Evolutionary conservation across 2,329 filamentous ascomycete genomes (phyloP).

Genomic region (Thermothelomyces thermophilus): DNA sequence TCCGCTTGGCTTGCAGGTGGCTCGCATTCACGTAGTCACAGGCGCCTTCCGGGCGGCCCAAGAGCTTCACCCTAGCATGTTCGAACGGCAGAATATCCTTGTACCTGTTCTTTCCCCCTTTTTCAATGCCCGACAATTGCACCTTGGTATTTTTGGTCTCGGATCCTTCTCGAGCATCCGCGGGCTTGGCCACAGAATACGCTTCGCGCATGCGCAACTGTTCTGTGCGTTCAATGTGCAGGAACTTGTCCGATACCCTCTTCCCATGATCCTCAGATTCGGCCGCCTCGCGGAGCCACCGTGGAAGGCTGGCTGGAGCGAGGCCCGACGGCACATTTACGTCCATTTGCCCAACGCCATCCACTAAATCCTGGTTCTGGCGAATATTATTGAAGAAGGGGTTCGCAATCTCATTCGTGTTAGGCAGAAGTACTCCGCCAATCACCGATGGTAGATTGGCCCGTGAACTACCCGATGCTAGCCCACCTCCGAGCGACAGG

Average conservation of each 20-base stretch:
- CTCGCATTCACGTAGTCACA: constrained; percentile 98
- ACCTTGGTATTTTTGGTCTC: constrained; percentile 36
- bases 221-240: constrained; percentile 77
- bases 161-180: constrained; percentile 27
- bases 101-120: constrained; percentile 92
- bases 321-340: constrained; percentile 42
- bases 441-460: constrained; percentile 64
- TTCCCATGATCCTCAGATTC: constrained; percentile 67
- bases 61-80: constrained; percentile 77
- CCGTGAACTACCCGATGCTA: constrained; percentile 36
- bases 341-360: constrained; percentile 82
- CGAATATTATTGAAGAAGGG: constrained; percentile 96
- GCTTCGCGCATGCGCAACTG: constrained; percentile 88
- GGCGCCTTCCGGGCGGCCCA: constrained; percentile 56
- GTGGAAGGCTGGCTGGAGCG: constrained; percentile 52
- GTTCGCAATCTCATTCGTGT: constrained; percentile 60
- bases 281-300: constrained; percentile 68
- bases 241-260: constrained; percentile 72
- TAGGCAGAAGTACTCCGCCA: constrained; percentile 79
- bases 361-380: constrained; percentile 91
- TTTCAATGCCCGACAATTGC: constrained; percentile 85
- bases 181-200: constrained; percentile 45
- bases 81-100: constrained; percentile 98
- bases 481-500: constrained; percentile 43
- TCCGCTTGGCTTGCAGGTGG: constrained; percentile 70